Conservation (phyloP, 805 yeast species). For the Candida silvatica region DNA sequence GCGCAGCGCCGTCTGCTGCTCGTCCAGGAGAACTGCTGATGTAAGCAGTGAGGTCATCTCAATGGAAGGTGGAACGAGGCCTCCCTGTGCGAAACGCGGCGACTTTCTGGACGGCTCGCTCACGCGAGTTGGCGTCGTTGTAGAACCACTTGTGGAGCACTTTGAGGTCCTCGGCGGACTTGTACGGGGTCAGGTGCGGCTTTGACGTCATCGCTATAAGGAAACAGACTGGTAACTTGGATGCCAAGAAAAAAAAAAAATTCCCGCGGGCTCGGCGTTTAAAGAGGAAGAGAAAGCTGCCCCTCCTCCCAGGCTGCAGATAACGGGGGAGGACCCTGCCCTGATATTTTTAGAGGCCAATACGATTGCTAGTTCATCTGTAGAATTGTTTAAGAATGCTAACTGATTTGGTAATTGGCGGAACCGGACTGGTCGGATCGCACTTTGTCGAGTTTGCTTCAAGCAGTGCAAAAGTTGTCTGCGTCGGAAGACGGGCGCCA, state of each 20-base stretch:
- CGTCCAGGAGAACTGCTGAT: slow-evolving; percentile 38
- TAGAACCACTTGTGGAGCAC: slow-evolving; percentile 46
- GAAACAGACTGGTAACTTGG: background rate
- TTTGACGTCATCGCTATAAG: slow-evolving; percentile 7
- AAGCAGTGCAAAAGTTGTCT: slow-evolving; percentile 30
- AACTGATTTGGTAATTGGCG: slow-evolving; percentile 42
- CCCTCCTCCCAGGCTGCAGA: no score
- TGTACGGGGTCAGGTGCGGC: slow-evolving; percentile 28
- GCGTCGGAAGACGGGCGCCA: slow-evolving; percentile 44
- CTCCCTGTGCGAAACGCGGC: slow-evolving; percentile 52
- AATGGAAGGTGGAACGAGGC: slow-evolving; percentile 57
- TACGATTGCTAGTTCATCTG: background rate
- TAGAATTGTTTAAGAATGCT: slow-evolving; percentile 1
- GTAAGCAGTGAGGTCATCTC: slow-evolving; percentile 57
- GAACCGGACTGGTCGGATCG: slow-evolving; percentile 74
- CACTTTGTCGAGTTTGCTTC: slow-evolving; percentile 40
- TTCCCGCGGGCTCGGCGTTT: no score
- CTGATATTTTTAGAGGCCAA: no score
- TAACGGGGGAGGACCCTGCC: no score
- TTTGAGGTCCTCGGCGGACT: slow-evolving; percentile 33
- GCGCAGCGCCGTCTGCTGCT: slow-evolving; percentile 9
- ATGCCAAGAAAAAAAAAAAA: background rate
- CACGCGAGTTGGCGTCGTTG: slow-evolving; percentile 24
- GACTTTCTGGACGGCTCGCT: slow-evolving; percentile 42
- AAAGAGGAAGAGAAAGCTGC: no score